These are phyloP conservation scores for Cladophialophora carrionii DNA, from an alignment of 2,329 filamentous ascomycete genomes.

Conservation along the genomic window DNA sequence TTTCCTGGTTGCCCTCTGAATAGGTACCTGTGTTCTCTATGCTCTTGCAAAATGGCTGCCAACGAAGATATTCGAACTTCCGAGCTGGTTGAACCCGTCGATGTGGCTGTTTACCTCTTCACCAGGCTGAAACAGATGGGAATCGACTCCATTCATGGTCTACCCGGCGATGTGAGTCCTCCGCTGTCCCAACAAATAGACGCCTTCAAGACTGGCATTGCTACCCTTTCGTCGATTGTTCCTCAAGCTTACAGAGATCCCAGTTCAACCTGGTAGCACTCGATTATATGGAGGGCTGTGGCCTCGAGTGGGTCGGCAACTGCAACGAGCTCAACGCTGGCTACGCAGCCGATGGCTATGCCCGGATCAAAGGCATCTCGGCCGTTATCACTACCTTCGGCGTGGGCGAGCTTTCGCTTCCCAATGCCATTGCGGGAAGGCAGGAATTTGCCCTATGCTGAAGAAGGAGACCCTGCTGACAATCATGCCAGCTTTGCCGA, in stretches of 20 bases:
- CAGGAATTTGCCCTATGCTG: slow-evolving; percentile 57
- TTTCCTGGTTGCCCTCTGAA: not conserved
- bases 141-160: slow-evolving; percentile 56
- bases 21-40: not conserved
- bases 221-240: not conserved
- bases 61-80: slow-evolving; percentile 47
- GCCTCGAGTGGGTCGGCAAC: slow-evolving; percentile 63
- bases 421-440: slow-evolving; percentile 45
- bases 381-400: slow-evolving; percentile 60
- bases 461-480: not conserved
- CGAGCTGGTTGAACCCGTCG: slow-evolving; percentile 52
- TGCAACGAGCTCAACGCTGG: slow-evolving; percentile 67
- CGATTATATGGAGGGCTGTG: slow-evolving; percentile 60
- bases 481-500: slow-evolving; percentile 56
- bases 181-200: too few relatives aligned
- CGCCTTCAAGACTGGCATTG: not conserved
- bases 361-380: slow-evolving; percentile 56
- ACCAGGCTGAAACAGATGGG: slow-evolving; percentile 55
- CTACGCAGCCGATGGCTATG: slow-evolving; percentile 81
- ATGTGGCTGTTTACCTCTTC: slow-evolving; percentile 57
- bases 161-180: slow-evolving; percentile 51
- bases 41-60: slow-evolving; percentile 20
- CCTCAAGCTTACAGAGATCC: not conserved
- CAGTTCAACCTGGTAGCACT: slow-evolving; percentile 49
- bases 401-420: slow-evolving; percentile 55